Conservation (phyloP, 1,284 basidiomycete species). For the Peniophora sp. region DNA sequence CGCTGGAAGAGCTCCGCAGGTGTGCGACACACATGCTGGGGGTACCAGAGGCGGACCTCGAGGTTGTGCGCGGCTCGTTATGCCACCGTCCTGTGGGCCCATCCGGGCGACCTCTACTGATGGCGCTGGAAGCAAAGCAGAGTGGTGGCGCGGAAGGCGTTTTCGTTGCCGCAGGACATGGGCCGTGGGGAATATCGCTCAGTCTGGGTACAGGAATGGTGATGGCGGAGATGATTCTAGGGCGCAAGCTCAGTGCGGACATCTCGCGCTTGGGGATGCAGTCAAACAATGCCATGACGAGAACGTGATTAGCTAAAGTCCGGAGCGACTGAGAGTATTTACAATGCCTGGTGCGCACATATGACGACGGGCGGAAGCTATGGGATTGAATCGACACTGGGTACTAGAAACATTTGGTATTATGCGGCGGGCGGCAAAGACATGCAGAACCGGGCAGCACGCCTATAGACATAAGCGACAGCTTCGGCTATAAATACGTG, state of each 20-base stretch:
- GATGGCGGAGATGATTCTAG: constrained; percentile 24
- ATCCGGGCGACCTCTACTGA: constrained; percentile 23
- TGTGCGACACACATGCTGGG: constrained; percentile 19
- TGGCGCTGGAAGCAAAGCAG: constrained; percentile 19
- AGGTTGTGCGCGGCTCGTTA: constrained; percentile 18
- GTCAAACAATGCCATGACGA: background rate
- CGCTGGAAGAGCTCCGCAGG: constrained; percentile 13
- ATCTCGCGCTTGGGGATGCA: constrained; percentile 11
- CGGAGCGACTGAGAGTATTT: too few relatives aligned
- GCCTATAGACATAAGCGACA: background rate
- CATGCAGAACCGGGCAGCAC: background rate
- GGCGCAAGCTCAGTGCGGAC: constrained; percentile 23
- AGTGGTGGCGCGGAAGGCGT: constrained; percentile 17
- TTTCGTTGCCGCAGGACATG: constrained; percentile 27
- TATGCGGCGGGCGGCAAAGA: too few relatives aligned
- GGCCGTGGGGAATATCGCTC: constrained; percentile 29
- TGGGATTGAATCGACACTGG: background rate
- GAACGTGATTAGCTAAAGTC: background rate
- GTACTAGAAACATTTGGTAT: background rate
- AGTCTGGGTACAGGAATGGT: constrained; percentile 27
- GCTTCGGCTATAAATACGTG: background rate
- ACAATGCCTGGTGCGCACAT: too few relatives aligned
- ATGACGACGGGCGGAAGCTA: background rate
- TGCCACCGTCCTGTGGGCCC: constrained; percentile 28
- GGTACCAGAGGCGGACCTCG: constrained; percentile 11